Conservation (phyloP, 2,329 filamentous ascomycete genomes). For the Chaetothyriales sp. region DNA sequence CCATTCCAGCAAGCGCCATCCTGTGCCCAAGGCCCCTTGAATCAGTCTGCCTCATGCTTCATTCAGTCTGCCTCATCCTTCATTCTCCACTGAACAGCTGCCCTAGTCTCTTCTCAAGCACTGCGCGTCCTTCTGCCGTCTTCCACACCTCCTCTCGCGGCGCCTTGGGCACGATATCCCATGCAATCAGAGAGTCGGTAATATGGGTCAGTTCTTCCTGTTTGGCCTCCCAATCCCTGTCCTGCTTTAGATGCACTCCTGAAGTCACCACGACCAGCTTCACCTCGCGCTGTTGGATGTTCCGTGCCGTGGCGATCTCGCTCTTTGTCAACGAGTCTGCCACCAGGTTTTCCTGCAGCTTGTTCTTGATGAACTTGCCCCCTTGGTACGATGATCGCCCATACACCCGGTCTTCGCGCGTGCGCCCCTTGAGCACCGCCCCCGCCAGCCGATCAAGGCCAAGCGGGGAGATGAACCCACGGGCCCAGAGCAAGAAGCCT, state of each 20-base stretch:
- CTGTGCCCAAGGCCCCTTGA: too few species aligned
- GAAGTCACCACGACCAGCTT: conserved; percentile 74
- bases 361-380: conserved; percentile 75
- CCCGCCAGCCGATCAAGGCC: conserved; percentile 69
- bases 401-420: conserved; percentile 69
- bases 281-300: conserved; percentile 63
- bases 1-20: too few species aligned
- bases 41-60: too few species aligned
- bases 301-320: conserved; percentile 63
- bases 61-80: neutral
- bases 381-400: conserved; percentile 65
- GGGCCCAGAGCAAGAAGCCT: conserved; percentile 76
- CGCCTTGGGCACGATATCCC: conserved; percentile 76
- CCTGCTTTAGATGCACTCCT: conserved; percentile 52
- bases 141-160: conserved; percentile 71
- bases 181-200: conserved; percentile 63
- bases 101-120: conserved; percentile 66
- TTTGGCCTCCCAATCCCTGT: conserved; percentile 64
- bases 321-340: conserved; percentile 71
- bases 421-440: conserved; percentile 69
- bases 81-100: conserved; percentile 42
- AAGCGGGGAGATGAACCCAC: conserved; percentile 72
- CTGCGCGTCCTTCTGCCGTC: conserved; percentile 54
- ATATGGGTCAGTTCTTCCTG: conserved; percentile 73
- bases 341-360: conserved; percentile 84